phyloP scores from a whole-genome alignment of 1,139 yeast species.

The Hansenula anomala region DNA sequence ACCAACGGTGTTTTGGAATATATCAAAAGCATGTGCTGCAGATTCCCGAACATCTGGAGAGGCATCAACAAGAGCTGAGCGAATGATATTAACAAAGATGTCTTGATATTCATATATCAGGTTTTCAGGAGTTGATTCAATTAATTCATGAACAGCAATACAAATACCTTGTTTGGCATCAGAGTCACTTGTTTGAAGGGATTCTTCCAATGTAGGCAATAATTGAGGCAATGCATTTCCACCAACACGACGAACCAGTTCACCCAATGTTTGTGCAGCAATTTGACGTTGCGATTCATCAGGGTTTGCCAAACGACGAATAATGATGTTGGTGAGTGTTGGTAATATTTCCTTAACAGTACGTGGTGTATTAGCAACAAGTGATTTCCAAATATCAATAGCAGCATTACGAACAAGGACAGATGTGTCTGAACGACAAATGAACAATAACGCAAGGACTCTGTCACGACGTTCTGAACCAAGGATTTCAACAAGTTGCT shows the following conservation, averaged over 20 bases:
- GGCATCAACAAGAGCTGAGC: constrained; percentile 74
- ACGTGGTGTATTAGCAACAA: constrained; percentile 93
- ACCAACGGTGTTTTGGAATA: constrained; percentile 77
- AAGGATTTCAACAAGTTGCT: constrained; percentile 68
- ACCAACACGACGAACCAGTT: constrained; percentile 92
- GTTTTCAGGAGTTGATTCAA: constrained; percentile 65
- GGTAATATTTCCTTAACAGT: constrained; percentile 94
- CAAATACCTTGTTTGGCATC: constrained; percentile 96
- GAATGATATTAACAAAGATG: constrained; percentile 67
- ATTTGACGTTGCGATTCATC: constrained; percentile 78
- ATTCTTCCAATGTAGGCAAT: constrained; percentile 76
- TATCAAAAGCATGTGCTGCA: constrained; percentile 89
- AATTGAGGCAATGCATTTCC: constrained; percentile 80
- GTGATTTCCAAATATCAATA: constrained; percentile 95
- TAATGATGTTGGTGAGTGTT: constrained; percentile 72
- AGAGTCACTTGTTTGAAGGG: constrained; percentile 57
- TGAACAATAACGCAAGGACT: constrained; percentile 75
- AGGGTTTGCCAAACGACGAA: constrained; percentile 74
- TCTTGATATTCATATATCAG: constrained; percentile 63
- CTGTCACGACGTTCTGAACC: constrained; percentile 89
- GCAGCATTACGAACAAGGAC: constrained; percentile 87
- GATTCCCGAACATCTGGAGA: constrained; percentile 77
- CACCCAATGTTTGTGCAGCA: constrained; percentile 94
- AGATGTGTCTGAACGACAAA: constrained; percentile 89
- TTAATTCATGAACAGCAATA: constrained; percentile 83